phyloP scores from a whole-genome alignment of 306 rosid species.

The Malus sylvestris region DNA sequence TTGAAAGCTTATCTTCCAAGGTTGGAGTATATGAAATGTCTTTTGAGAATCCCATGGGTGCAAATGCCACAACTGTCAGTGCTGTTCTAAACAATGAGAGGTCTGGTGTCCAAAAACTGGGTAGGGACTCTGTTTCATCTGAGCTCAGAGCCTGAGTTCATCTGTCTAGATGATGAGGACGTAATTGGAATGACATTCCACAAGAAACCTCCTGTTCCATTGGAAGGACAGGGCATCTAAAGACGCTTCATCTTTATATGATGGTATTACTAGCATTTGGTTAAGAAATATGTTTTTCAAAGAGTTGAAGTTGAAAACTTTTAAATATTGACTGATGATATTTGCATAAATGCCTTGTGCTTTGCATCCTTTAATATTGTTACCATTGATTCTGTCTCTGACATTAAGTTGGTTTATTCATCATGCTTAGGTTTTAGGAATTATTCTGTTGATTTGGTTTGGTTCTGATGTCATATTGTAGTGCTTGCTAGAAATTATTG shows the following conservation, averaged over 20 bases:
- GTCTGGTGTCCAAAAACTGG: conserved; percentile 20
- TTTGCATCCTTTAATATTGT: background rate
- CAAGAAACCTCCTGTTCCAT: conserved; percentile 29
- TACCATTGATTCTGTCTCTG: background rate
- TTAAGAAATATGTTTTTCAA: background rate
- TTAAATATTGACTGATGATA: background rate
- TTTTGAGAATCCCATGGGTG: conserved; percentile 17
- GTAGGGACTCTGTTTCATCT: conserved; percentile 20
- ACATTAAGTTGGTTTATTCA: background rate
- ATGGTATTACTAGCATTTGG: background rate
- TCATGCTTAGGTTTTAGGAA: background rate
- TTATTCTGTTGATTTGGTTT: background rate
- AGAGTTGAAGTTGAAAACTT: background rate
- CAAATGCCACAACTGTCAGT: conserved; percentile 5
- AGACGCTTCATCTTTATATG: conserved; percentile 15
- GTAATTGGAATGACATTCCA: conserved; percentile 36
- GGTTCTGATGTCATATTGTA: background rate
- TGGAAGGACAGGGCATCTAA: conserved; percentile 23
- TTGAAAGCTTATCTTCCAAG: conserved; percentile 20
- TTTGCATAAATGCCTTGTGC: background rate
- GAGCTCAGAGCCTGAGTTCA: conserved; percentile 19
- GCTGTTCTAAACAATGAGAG: conserved; percentile 18
- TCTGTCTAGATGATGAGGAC: conserved; percentile 19
- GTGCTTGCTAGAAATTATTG: conserved; percentile 19
- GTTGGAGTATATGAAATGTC: conserved; percentile 16